A percentile compares a stretch with the other conserved stretches of the same genome.
These are phyloP conservation scores for Liquidambar formosana DNA, from an alignment of 164 flowering plant species.

Conservation along the genomic window DNA sequence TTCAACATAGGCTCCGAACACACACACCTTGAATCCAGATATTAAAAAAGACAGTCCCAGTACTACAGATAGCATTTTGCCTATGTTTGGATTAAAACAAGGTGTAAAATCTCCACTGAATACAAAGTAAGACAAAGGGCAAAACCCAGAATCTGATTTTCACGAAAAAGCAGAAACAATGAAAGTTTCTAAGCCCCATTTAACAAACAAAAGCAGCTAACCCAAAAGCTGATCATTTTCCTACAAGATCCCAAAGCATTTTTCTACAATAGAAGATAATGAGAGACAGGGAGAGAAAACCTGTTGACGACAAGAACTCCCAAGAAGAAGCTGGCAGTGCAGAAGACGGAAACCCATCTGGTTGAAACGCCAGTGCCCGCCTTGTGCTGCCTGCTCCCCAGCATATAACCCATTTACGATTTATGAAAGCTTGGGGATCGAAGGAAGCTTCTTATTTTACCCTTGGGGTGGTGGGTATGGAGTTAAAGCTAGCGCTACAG, in stretches of 20 bases:
- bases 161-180: background rate
- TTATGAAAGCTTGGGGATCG: slow-evolving; percentile 6
- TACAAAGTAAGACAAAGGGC: background rate
- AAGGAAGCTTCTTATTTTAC: slow-evolving; percentile 14
- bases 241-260: slow-evolving; percentile 16
- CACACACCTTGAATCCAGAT: background rate
- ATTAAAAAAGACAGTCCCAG: background rate
- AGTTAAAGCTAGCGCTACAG: background rate
- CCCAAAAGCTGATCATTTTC: slow-evolving; percentile 11
- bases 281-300: slow-evolving; percentile 32
- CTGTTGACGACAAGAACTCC: slow-evolving; percentile 75
- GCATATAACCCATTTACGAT: slow-evolving; percentile 23
- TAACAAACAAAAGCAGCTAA: background rate
- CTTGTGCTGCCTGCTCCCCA: slow-evolving; percentile 40
- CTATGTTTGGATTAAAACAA: background rate
- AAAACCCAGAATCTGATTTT: background rate
- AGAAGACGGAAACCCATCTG: slow-evolving; percentile 66
- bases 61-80: background rate
- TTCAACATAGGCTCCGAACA: background rate
- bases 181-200: background rate
- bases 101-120: background rate
- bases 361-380: slow-evolving; percentile 56
- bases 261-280: background rate
- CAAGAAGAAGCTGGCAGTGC: slow-evolving; percentile 76
- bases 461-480: background rate